These are phyloP conservation scores for Mycena galopus DNA, from an alignment of 768 basidiomycete genomes.

Conservation along the genomic window DNA sequence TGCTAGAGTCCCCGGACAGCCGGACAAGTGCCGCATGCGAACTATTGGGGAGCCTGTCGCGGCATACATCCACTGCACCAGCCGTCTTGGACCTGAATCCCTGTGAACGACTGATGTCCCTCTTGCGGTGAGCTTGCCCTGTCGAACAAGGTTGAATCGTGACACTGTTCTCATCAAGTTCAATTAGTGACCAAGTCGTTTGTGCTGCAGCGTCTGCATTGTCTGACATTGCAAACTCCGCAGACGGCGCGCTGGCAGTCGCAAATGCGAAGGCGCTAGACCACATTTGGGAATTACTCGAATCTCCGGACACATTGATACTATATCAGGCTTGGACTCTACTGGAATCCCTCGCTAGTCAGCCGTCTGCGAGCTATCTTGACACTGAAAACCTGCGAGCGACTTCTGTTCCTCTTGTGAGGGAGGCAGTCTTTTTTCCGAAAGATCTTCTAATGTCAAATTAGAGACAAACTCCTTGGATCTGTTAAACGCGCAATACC, in stretches of 20 bases:
- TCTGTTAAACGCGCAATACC: too few species aligned
- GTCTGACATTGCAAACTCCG: background rate
- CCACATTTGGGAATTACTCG: background rate
- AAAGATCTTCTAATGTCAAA: too few species aligned
- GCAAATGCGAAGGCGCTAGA: background rate
- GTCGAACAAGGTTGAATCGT: too few species aligned
- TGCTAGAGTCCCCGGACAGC: background rate
- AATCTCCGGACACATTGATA: background rate
- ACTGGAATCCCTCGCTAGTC: background rate
- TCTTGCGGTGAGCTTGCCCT: background rate
- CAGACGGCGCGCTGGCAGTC: background rate
- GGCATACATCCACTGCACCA: background rate
- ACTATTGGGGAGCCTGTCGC: background rate
- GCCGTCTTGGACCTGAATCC: background rate
- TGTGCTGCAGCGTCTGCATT: background rate
- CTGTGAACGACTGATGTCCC: background rate
- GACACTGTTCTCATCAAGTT: background rate
- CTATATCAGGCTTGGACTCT: background rate
- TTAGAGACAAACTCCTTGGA: too few species aligned
- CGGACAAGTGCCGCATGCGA: background rate
- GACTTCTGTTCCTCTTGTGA: too few species aligned
- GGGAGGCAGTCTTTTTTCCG: too few species aligned
- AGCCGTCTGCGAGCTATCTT: background rate
- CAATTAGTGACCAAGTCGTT: background rate
- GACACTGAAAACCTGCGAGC: background rate